These are phyloP conservation scores for Kuraishia ogatae DNA, from an alignment of 805 yeast species.

Conservation along the genomic window DNA sequence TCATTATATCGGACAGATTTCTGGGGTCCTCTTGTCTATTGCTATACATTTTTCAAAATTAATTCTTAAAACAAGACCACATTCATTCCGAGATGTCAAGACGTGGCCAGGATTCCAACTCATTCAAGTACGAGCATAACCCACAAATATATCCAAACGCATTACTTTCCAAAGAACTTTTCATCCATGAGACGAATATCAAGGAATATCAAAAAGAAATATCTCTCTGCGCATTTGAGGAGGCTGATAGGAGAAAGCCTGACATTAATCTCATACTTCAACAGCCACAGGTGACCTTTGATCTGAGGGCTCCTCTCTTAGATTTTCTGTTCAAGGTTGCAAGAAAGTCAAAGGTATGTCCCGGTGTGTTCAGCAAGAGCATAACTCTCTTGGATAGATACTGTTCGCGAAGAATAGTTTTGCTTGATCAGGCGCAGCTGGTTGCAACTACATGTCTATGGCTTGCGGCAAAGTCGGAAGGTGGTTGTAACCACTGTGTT, in stretches of 20 bases:
- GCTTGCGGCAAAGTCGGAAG: conserved; percentile 75
- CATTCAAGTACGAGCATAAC: conserved; percentile 12
- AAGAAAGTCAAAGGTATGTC: conserved; percentile 45
- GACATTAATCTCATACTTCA: conserved; percentile 47
- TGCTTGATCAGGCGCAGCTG: conserved; percentile 69
- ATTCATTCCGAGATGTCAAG: neutral
- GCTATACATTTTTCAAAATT: neutral
- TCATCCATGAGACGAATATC: conserved; percentile 33
- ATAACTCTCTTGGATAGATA: conserved; percentile 72
- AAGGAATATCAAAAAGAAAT: conserved; percentile 48
- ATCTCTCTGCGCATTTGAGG: conserved; percentile 26
- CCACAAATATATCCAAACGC: conserved; percentile 43
- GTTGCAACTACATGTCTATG: conserved; percentile 79
- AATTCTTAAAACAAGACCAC: neutral
- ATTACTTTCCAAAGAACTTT: conserved; percentile 40
- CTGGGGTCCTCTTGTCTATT: neutral
- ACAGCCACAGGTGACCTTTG: conserved; percentile 68
- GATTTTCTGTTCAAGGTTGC: conserved; percentile 66
- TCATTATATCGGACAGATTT: neutral
- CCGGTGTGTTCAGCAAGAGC: conserved; percentile 53
- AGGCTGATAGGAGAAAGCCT: conserved; percentile 35
- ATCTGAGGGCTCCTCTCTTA: conserved; percentile 52
- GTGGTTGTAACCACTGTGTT: conserved; percentile 63
- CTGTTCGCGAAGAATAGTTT: conserved; percentile 68
- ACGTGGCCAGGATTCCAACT: neutral